These are phyloP conservation scores for Melampsora americana DNA, from an alignment of 1,284 basidiomycete genomes.

Conservation along the genomic window DNA sequence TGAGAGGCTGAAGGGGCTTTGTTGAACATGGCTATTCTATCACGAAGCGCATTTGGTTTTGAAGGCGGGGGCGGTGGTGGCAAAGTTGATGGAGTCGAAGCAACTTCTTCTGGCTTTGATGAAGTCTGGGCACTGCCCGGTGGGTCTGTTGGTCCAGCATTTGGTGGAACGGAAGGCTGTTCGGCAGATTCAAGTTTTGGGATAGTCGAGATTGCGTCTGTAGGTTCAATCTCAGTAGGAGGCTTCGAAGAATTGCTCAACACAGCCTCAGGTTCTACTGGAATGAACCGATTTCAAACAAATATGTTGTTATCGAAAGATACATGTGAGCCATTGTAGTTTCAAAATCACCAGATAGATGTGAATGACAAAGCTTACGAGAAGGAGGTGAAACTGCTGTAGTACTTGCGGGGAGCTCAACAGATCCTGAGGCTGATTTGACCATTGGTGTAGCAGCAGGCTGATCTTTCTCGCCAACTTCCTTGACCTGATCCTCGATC, in stretches of 20 bases:
- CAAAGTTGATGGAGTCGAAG: constrained; percentile 7
- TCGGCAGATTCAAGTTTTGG: background rate
- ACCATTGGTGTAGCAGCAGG: background rate
- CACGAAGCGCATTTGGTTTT: constrained; percentile 42
- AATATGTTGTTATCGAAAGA: too few species aligned
- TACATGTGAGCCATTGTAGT: too few species aligned
- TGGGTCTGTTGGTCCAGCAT: background rate
- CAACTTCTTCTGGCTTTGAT: constrained; percentile 10
- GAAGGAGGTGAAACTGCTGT: background rate
- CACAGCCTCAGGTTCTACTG: too few species aligned
- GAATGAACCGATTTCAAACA: too few species aligned
- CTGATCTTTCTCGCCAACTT: background rate
- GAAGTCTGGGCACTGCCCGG: background rate
- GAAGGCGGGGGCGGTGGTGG: constrained; percentile 24
- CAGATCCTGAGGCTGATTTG: background rate
- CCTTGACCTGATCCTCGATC: background rate
- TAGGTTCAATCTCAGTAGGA: background rate
- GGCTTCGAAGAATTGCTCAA: background rate
- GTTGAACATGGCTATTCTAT: constrained; percentile 44
- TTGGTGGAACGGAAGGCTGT: background rate
- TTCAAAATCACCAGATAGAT: too few species aligned
- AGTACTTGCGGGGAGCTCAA: background rate
- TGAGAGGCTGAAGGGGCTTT: constrained; percentile 14
- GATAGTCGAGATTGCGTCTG: background rate
- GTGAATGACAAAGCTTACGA: background rate